Base-by-base conservation (phyloP, 805 yeast species). In the Suhomyces pyralidae region DNA sequence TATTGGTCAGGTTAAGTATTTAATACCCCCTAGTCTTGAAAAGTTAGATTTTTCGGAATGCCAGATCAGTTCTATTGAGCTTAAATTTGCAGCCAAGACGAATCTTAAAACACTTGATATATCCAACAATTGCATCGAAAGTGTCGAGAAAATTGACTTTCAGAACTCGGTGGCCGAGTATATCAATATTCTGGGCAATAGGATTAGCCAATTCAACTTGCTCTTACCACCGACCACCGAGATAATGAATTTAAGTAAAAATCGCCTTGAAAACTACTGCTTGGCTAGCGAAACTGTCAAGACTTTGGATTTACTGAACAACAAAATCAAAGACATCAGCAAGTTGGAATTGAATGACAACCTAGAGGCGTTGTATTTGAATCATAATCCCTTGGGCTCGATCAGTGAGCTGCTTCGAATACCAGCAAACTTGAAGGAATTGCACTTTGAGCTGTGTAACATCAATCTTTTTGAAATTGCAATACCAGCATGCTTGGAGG, bases 121-220 rank as follows among this genome's bases (percentile, higher is more conserved):
- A 12, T 47, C 50, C 2, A 5, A 40, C 12, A 47, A 47, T 30
- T 14, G 30, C 17, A 24, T 48, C 9, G 24, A 15, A 14, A 17
- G 25, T n/a, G 14, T 48, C n/a, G 28, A 17, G 7, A n/a, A 26
- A 7, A 20, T 42, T 2, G n/a, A 14, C 20, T 32, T 49, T 14
- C 28, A 40, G 2, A 52, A 46, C 45, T 45, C 49, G 25, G 36
- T 15, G 12, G 32, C 49, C 15, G n/a, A 22, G 20, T 7, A 5
- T 7, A 46, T 52, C 36, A 43, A 52, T 36, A 14, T 49, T 14
- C 55, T 52, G 55, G 28, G 46, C 19, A 52, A 52, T 19, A 15
- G 46, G 17, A 12, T 52, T 2, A 36, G 17, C 25, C 19, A 12
- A 14, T 30, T 52, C 19, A 50, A 46, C n/a, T 46, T 17, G 5